phyloP scores from a whole-genome alignment of 2,329 filamentous ascomycete genomes.

The Pseudogymnoascus sp. region DNA sequence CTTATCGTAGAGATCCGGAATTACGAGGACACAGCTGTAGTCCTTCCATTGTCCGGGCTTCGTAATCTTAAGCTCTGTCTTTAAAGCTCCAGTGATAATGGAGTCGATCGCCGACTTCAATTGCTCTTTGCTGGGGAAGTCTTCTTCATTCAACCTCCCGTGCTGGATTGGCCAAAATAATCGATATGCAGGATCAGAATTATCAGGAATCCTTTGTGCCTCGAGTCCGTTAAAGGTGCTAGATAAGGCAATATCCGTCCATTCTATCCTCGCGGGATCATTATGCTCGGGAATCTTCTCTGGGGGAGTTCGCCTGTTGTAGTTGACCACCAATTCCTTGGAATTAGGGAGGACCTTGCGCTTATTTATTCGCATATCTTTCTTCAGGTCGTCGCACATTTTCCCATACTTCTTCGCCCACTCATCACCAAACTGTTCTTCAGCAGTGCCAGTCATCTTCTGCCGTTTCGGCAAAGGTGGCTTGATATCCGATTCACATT shows the following conservation, averaged over 20 bases:
- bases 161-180: slow-evolving; percentile 85
- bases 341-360: slow-evolving; percentile 94
- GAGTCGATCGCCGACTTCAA: slow-evolving; percentile 81
- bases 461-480: slow-evolving; percentile 69
- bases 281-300: slow-evolving; percentile 92
- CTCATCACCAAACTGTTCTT: slow-evolving; percentile 84
- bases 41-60: slow-evolving; percentile 75
- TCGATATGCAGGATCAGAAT: slow-evolving; percentile 82
- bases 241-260: slow-evolving; percentile 68
- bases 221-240: slow-evolving; percentile 71
- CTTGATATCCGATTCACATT: slow-evolving; percentile 76
- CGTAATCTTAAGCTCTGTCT: slow-evolving; percentile 70
- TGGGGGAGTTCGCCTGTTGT: slow-evolving; percentile 74
- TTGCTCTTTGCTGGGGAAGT: slow-evolving; percentile 72
- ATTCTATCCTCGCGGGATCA: slow-evolving; percentile 86
- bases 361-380: slow-evolving; percentile 88
- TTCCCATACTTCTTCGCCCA: slow-evolving; percentile 66
- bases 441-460: slow-evolving; percentile 46
- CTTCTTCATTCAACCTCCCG: slow-evolving; percentile 83
- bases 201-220: slow-evolving; percentile 79
- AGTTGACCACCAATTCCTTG: slow-evolving; percentile 90
- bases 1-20: slow-evolving; percentile 95
- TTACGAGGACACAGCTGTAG: slow-evolving; percentile 94
- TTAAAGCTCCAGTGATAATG: slow-evolving; percentile 78
- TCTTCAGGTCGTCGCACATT: slow-evolving; percentile 79